Evolutionary conservation across 2,329 filamentous ascomycete species (phyloP).

Genomic region (Aureobasidium sp.): DNA sequence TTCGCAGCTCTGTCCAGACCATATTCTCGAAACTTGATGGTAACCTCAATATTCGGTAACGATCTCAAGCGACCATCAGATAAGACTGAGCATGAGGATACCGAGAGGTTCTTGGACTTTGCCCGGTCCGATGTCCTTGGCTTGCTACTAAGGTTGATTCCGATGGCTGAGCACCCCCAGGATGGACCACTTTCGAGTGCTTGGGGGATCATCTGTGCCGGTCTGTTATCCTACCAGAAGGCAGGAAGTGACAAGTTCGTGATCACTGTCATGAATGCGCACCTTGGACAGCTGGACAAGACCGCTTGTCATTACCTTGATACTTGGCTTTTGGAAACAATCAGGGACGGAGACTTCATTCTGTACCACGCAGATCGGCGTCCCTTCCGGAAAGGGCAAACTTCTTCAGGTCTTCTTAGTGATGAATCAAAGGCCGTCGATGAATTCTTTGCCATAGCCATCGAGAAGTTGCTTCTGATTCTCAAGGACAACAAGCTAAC

Average conservation of each 20-base stretch:
- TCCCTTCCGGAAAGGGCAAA: constrained; percentile 59
- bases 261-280: constrained; percentile 77
- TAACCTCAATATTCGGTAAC: constrained; percentile 36
- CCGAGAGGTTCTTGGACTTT: constrained; percentile 80
- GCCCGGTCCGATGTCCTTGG: constrained; percentile 82
- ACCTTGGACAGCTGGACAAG: constrained; percentile 83
- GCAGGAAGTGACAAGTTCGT: constrained; percentile 73
- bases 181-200: constrained; percentile 51
- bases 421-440: constrained; percentile 78
- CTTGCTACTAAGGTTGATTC: constrained; percentile 61
- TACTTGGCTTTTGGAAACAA: constrained; percentile 87
- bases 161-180: background rate
- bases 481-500: constrained; percentile 71
- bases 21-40: background rate
- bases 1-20: constrained; percentile 42
- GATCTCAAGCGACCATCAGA: constrained; percentile 40
- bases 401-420: constrained; percentile 60
- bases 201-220: constrained; percentile 83
- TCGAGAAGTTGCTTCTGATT: constrained; percentile 74
- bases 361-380: constrained; percentile 79
- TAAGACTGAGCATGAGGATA: constrained; percentile 52
- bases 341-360: constrained; percentile 87
- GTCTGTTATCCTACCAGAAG: constrained; percentile 70
- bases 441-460: constrained; percentile 79
- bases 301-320: constrained; percentile 83